phyloP scores from a whole-genome alignment of 2,329 filamentous ascomycete genomes.

The Penicillium hesseltinei region DNA sequence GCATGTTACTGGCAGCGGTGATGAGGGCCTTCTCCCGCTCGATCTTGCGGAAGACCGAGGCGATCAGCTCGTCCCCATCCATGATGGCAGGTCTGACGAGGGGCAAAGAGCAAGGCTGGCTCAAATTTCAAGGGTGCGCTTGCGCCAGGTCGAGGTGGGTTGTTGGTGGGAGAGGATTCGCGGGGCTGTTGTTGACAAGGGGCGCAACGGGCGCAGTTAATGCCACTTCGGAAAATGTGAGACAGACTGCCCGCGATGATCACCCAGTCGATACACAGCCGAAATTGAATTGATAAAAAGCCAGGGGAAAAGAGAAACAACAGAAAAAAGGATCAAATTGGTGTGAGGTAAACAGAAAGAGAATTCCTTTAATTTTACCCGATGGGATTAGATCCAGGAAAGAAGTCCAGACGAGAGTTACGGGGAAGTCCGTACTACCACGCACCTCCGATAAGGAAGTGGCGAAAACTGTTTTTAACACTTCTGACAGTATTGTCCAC shows the following conservation, averaged over 20 bases:
- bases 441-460: slow-evolving; percentile 2
- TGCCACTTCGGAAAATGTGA: slow-evolving; percentile 29
- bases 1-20: slow-evolving; percentile 90
- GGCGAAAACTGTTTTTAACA: neutral
- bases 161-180: slow-evolving; percentile 24
- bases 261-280: neutral
- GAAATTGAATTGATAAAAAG: neutral
- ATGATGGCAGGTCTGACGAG: slow-evolving; percentile 44
- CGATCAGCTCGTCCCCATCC: slow-evolving; percentile 62
- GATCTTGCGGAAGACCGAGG: slow-evolving; percentile 93
- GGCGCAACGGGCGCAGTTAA: slow-evolving; percentile 22
- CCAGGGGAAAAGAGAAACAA: neutral
- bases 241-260: slow-evolving; percentile 9
- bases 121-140: slow-evolving; percentile 14
- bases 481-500: too few relatives aligned
- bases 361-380: neutral
- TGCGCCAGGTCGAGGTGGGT: slow-evolving; percentile 13
- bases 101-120: slow-evolving; percentile 12
- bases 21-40: slow-evolving; percentile 95
- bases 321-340: neutral
- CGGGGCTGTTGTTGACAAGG: slow-evolving; percentile 30
- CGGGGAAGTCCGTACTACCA: neutral
- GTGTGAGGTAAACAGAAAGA: neutral
- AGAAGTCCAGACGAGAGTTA: neutral
- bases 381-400: neutral